Base-by-base conservation (phyloP, 805 yeast species). In the Barnettozyma sucrosica region DNA sequence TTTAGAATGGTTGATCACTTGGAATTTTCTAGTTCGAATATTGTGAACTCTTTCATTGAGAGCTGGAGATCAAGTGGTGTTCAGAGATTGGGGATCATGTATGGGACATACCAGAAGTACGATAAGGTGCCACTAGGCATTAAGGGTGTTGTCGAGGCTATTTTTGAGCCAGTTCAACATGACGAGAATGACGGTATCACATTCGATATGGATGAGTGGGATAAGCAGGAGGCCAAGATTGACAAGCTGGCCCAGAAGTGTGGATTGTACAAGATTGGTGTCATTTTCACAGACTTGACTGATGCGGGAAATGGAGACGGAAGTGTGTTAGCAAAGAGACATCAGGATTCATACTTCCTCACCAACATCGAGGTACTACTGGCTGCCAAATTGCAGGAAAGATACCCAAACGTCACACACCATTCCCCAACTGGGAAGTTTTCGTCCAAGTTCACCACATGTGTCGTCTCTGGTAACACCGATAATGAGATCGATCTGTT, bases 1-100 rank as follows among this genome's bases (percentile, higher is more conserved):
- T 93, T 87, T 65, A 77, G 99, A 57, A 88, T 93, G 96, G 97
- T 95, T 25, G 99, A 93, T 64, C 98, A 93, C 67, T 93, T 93
- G 26, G 99, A 93, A 64, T 87, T 90, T 64, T 80, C 88, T 21
- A 80, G 79, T 49, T 79, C 89, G 45, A 71, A 73, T 11, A 75
- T 89, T 23, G 78, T 93, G 46, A 88, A 93, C 64, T 71, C 76
- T 33, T 93, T 93, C 65, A 88, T 93, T 47, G 95, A 93, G 55
- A 70, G 85, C 20, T 93, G 99, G 99, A 81, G 99, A 66, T 70
- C 71, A 45, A 77, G 95, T 0, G 98, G 96, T 3, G 69, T 78
- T 19, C 99, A 93, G 67, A 77, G 99, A 58, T 74, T 85, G 47
- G 99, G 97, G 0, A 73, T 84, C 49, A 67, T 93, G 68, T 81